Base-by-base conservation (phyloP, 2,329 filamentous ascomycete species). In the Hypomyces rosellus region DNA sequence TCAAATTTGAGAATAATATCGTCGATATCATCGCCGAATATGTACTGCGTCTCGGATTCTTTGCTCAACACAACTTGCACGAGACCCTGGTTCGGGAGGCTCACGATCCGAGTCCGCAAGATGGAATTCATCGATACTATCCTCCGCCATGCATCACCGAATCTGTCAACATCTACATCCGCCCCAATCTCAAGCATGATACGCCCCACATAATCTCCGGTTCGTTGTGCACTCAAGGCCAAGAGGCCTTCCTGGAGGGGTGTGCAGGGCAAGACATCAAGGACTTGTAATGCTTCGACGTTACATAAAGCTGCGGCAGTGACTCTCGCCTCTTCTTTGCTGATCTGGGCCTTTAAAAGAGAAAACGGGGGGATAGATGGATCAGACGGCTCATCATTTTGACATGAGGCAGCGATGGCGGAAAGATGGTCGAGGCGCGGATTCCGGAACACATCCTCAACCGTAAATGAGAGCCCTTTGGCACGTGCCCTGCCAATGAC, bases 61-160 rank as follows among this genome's bases (percentile, higher is more conserved):
- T 68, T 63, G 14, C 65, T 64, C 20, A 75, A 53, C 4, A 76
- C 69, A 0, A 72, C 69, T 53, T 76, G 74, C 46, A 73, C 59
- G 1, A 75, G 60, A 8, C 73, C 72, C 5, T 63, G 58, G 1
- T 61, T 60, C 1, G 64, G 60, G 3, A 70, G 62, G 20, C 76
- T 72, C 0, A 75, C 64, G 43, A 77, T 73, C 39, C 72, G 66
- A 0, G 74, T 73, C 5, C 74, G 66, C 14, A 76, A 60, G 34
- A 76, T 73, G 3, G 52, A 34, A 3, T 30, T 30, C 6, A 30
- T 30, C 8, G 25, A 30, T 6, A 30, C 25, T 11, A 30, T 6
- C 25, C 8, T 30, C 6, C 8, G 25, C 25, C 41, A 46, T 7
- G 34, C 4, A 1, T 37, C 15, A 6, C 51, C 34, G 1, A 52